Base-by-base conservation (phyloP, 805 yeast genomes). In the Kuraishia molischiana region DNA sequence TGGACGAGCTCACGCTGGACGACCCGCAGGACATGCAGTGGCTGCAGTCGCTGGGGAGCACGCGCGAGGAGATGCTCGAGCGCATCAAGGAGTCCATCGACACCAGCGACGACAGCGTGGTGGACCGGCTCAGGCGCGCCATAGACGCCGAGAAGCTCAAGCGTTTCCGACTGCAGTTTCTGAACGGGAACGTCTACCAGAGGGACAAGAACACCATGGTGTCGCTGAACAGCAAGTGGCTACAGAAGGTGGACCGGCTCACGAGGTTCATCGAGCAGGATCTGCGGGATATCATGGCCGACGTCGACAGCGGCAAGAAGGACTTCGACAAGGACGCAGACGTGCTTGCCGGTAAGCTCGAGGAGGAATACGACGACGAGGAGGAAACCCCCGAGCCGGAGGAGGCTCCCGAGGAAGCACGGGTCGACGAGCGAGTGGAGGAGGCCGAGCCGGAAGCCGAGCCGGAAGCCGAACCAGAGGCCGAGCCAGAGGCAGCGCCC, bases 361-460 rank as follows among this genome's bases (percentile, higher is more conserved):
- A 24, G 14, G 19, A 24, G 11, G 21, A 13, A 4, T 20, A 20
- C 9, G 36, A 32, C 21, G 38, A 38, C 35, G 35, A 38, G 33
- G 24, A 34, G 32, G 28, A 26, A 11, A 24, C 34, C 13, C 19
- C 14, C 11, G 35, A 24, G 17, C 29, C 18, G 9, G 35, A 37
- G 24, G 24, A 22, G 8, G 39, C 19, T 10, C 32, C 17, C 3
- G 37, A 41, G 28, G 26, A 29, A 5, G 41, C 29, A 31, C 19
- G 31, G 10, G 35, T 32, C 19, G 38, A 37, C 13, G 48, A 51
- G 19, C 47, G 46, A n/a, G 48, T 44, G 13, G 64, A 68, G 15
- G 64, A 67, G 39, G 74, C 77, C 79, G 85, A 77, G n/a, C 66
- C 75, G 41, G 77, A 69, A 41, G 90, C 8, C 5, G 18, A 79